Evolutionary conservation across 1,284 basidiomycete species (phyloP).

Genomic region (Trichosporon faecale): DNA sequence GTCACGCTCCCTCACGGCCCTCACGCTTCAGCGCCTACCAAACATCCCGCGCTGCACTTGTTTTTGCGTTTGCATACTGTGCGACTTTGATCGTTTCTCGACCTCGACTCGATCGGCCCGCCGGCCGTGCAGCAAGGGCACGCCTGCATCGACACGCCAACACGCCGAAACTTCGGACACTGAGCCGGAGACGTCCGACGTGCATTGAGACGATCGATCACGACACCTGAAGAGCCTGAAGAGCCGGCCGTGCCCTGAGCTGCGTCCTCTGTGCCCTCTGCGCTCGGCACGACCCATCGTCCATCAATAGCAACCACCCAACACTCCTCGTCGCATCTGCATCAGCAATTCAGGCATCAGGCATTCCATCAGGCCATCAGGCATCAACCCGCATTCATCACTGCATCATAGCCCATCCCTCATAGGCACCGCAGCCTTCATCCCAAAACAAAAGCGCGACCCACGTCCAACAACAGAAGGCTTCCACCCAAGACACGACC

Average conservation of each 20-base stretch:
- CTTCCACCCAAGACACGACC: not conserved
- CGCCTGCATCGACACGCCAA: not conserved
- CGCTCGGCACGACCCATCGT: not conserved
- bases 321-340: not conserved
- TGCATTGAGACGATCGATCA: not conserved
- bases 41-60: not conserved
- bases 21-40: not conserved
- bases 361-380: not conserved
- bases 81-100: not conserved
- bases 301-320: not conserved
- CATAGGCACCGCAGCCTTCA: not conserved
- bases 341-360: slow-evolving; percentile 3
- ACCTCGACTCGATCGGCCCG: not conserved
- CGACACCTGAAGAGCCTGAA: not conserved
- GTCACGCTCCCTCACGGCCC: not conserved
- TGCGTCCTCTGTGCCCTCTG: not conserved
- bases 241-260: not conserved
- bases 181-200: not conserved
- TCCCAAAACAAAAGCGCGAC: not conserved
- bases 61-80: not conserved
- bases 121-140: not conserved
- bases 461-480: not conserved
- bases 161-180: not conserved
- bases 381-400: not conserved
- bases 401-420: not conserved